Conservation (phyloP, 352 stramenopile species). For the Globisporangium megalacanthum region DNA sequence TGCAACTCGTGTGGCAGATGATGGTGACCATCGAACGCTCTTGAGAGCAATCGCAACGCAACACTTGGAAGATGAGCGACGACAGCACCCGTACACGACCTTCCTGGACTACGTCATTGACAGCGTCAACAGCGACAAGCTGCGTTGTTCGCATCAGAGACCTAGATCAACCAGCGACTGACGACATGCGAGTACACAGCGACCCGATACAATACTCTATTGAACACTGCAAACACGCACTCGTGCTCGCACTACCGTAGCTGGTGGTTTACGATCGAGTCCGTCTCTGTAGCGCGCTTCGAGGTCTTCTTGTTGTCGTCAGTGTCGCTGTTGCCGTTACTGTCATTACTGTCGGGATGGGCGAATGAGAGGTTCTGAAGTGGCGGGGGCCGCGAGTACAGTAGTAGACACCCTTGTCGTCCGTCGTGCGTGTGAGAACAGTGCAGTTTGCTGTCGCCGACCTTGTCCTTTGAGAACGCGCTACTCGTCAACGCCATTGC, state of each 20-base stretch:
- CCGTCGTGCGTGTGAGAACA: too few relatives aligned
- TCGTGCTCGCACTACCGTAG: conserved; percentile 18
- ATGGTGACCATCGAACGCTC: conserved; percentile 2
- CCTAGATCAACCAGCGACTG: too few relatives aligned
- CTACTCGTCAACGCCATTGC: too few relatives aligned
- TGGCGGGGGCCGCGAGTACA: neutral
- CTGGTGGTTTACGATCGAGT: conserved; percentile 7
- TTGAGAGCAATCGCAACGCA: conserved; percentile 1
- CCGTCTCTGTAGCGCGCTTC: neutral
- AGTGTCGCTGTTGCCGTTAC: too few relatives aligned
- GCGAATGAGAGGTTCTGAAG: too few relatives aligned
- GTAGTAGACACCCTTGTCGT: conserved; percentile 2
- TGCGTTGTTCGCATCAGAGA: neutral
- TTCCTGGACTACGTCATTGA: neutral
- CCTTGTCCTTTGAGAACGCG: too few relatives aligned
- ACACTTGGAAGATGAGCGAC: conserved; percentile 8
- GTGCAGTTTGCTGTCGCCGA: too few relatives aligned
- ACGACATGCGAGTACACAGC: too few relatives aligned
- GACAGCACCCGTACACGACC: conserved; percentile 2
- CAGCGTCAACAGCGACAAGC: neutral
- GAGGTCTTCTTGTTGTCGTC: too few relatives aligned
- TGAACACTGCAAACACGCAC: conserved; percentile 20
- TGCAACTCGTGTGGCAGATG: conserved; percentile 25
- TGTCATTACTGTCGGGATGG: too few relatives aligned
- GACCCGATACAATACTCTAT: too few relatives aligned